phyloP scores from a whole-genome alignment of 306 rosid species.

The Inga oerstediana region DNA sequence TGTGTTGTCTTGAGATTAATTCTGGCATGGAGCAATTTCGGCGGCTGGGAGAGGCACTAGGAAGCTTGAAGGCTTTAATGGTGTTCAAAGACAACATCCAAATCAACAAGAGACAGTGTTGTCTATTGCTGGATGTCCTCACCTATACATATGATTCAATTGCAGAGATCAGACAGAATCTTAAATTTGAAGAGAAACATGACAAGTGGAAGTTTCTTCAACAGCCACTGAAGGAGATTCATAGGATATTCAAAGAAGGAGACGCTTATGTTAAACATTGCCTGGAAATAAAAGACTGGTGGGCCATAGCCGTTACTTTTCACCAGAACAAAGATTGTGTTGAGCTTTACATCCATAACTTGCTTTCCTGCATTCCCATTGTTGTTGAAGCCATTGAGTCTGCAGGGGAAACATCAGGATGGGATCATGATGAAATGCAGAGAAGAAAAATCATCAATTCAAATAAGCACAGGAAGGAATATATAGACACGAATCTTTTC shows the following conservation, averaged over 20 bases:
- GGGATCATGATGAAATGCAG: constrained; percentile 64
- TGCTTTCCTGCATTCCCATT: constrained; percentile 57
- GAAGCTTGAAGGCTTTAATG: constrained; percentile 76
- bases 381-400: constrained; percentile 83
- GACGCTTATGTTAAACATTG: constrained; percentile 69
- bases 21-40: constrained; percentile 79
- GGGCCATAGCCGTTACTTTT: constrained; percentile 66
- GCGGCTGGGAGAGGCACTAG: constrained; percentile 79
- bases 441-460: constrained; percentile 55
- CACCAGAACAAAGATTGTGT: constrained; percentile 69
- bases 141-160: constrained; percentile 58
- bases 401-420: constrained; percentile 68
- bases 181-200: constrained; percentile 67
- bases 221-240: constrained; percentile 76
- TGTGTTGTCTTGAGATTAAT: background rate
- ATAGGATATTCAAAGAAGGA: constrained; percentile 76
- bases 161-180: constrained; percentile 72
- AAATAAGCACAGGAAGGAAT: constrained; percentile 63
- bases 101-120: constrained; percentile 73
- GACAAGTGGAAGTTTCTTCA: constrained; percentile 75
- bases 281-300: constrained; percentile 68
- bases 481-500: constrained; percentile 69
- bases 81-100: constrained; percentile 73
- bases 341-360: constrained; percentile 71
- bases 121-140: constrained; percentile 59